Evolutionary conservation across 2,329 filamentous ascomycete genomes (phyloP).

Genomic region (Apiospora saccharicola): DNA sequence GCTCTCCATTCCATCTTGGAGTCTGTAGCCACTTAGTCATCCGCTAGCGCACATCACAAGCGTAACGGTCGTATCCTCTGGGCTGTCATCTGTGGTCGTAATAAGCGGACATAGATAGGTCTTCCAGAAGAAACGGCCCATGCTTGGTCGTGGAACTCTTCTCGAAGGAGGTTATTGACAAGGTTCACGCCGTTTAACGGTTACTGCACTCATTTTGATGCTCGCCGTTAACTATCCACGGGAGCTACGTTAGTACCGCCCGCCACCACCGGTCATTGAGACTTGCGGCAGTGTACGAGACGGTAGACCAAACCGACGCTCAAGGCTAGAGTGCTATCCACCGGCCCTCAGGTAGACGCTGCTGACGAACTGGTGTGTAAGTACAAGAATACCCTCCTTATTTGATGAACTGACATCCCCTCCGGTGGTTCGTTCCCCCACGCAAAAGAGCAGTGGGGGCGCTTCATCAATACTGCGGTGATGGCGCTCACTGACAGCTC

Average conservation of each 20-base stretch:
- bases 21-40: conserved; percentile 17
- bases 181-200: conserved; percentile 1
- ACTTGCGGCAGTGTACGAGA: conserved; percentile 5
- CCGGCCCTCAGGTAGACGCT: neutral
- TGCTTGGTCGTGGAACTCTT: conserved; percentile 19
- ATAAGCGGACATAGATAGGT: conserved; percentile 19
- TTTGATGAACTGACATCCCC: conserved; percentile 17
- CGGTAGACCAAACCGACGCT: conserved; percentile 11
- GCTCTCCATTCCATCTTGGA: neutral
- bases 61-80: conserved; percentile 11
- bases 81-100: conserved; percentile 14
- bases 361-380: conserved; percentile 3
- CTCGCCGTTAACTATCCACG: conserved; percentile 12
- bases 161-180: conserved; percentile 18
- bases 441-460: conserved; percentile 10
- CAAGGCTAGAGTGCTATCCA: neutral
- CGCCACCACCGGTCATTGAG: conserved; percentile 5
- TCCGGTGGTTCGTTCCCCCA: conserved; percentile 12
- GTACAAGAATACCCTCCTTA: conserved; percentile 1
- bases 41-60: conserved; percentile 19
- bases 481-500: neutral
- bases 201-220: conserved; percentile 3
- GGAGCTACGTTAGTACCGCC: neutral
- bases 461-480: conserved; percentile 2
- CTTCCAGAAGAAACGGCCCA: conserved; percentile 20